These are phyloP conservation scores for Salvia miltiorrhiza DNA, from an alignment of 257 asterid species.

Conservation along the genomic window DNA sequence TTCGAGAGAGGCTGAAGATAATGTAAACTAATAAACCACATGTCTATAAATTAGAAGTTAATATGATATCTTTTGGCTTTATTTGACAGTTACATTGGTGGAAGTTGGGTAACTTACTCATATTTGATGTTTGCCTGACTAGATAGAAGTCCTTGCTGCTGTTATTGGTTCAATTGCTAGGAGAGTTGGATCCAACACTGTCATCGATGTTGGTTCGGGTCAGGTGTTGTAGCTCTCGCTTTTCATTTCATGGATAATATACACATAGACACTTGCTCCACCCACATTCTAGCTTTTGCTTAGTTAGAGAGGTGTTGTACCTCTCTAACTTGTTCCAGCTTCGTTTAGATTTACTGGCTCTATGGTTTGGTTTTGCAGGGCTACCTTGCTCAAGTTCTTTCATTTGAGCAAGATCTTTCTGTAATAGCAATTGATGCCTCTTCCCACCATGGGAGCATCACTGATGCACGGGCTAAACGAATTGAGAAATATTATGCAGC, in stretches of 20 bases:
- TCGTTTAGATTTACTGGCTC: constrained; percentile 10
- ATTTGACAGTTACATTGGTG: constrained; percentile 9
- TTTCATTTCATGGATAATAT: background rate
- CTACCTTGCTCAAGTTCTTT: constrained; percentile 90
- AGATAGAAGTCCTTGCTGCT: constrained; percentile 80
- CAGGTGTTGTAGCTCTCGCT: constrained; percentile 53
- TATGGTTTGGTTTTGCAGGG: constrained; percentile 47
- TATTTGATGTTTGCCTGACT: constrained; percentile 32
- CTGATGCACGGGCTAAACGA: constrained; percentile 76
- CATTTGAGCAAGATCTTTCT: constrained; percentile 71
- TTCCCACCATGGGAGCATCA: constrained; percentile 76
- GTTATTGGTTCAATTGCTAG: constrained; percentile 54
- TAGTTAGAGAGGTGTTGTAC: background rate
- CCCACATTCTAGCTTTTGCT: background rate
- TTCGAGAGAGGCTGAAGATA: background rate
- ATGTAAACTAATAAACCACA: background rate
- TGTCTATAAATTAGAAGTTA: constrained; percentile 1
- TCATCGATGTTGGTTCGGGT: constrained; percentile 91
- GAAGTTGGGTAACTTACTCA: constrained; percentile 24
- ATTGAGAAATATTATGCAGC: constrained; percentile 79
- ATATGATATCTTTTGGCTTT: constrained; percentile 12
- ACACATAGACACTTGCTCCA: background rate
- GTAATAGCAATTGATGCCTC: constrained; percentile 91
- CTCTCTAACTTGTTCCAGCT: background rate
- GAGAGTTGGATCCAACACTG: constrained; percentile 49